Conservation (phyloP, 805 yeast genomes). For the Wickerhamomyces bovis region DNA sequence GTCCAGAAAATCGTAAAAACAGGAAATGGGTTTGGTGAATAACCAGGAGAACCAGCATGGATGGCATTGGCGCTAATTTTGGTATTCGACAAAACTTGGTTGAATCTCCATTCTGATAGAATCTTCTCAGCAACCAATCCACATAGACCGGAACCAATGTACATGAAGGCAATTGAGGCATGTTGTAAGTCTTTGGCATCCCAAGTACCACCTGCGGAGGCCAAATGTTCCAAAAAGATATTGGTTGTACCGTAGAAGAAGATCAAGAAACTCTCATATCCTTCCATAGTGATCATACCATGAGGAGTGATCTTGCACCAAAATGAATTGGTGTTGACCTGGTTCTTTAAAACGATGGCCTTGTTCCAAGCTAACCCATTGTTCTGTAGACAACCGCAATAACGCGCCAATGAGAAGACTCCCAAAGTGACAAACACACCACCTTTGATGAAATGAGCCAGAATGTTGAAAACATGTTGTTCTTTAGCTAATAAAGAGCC, state of each 20-base stretch:
- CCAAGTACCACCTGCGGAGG: constrained; percentile 77
- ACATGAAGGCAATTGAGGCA: constrained; percentile 86
- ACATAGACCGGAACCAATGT: constrained; percentile 86
- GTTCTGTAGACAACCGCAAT: constrained; percentile 71
- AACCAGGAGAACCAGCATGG: constrained; percentile 57
- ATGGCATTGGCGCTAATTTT: constrained; percentile 23
- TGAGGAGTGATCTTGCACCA: constrained; percentile 28
- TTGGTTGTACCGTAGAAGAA: constrained; percentile 87
- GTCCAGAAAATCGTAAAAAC: constrained; percentile 93
- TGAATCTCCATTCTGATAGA: constrained; percentile 54
- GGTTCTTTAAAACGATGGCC: constrained; percentile 24
- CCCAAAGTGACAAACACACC: constrained; percentile 81
- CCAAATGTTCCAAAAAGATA: constrained; percentile 84
- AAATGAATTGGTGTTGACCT: constrained; percentile 21
- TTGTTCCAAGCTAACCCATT: constrained; percentile 92
- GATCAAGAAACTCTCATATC: constrained; percentile 71
- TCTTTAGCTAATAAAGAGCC: constrained; percentile 68
- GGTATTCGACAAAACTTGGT: constrained; percentile 30
- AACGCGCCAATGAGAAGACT: constrained; percentile 73
- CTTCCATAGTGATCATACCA: constrained; percentile 73
- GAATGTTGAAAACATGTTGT: constrained; percentile 60
- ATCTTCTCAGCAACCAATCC: constrained; percentile 78
- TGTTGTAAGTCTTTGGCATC: constrained; percentile 87
- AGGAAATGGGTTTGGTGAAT: constrained; percentile 92
- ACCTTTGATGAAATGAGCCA: constrained; percentile 96